A percentile compares a stretch with the other conserved stretches of the same genome.
These are phyloP conservation scores for Trametes sp. DNA, from an alignment of 1,284 basidiomycete genomes.

Conservation along the genomic window DNA sequence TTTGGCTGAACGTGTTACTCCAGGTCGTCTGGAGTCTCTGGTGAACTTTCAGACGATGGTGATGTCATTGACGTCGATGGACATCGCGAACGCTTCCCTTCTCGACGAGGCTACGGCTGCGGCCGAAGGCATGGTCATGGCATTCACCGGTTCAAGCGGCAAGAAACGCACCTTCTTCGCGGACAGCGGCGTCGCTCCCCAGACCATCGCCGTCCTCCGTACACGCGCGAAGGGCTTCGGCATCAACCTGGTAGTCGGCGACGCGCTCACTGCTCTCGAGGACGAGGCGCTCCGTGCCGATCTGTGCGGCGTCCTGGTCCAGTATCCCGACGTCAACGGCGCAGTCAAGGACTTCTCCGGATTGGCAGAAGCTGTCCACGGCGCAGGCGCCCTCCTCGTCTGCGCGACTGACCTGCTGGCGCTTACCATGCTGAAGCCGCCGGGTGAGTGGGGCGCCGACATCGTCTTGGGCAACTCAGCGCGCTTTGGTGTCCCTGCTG, in stretches of 20 bases:
- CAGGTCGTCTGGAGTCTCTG: constrained; percentile 93
- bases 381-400: constrained; percentile 80
- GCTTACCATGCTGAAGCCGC: constrained; percentile 92
- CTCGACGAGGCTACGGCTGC: constrained; percentile 94
- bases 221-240: constrained; percentile 92
- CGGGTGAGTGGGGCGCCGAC: constrained; percentile 99
- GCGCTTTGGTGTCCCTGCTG: constrained; percentile 92
- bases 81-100: constrained; percentile 94
- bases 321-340: constrained; percentile 94
- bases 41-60: constrained; percentile 99
- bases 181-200: constrained; percentile 83
- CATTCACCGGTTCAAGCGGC: constrained; percentile 68
- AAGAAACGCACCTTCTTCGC: constrained; percentile 89
- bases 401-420: constrained; percentile 94
- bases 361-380: constrained; percentile 78
- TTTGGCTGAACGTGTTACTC: constrained; percentile 21
- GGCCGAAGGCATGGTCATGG: constrained; percentile 92
- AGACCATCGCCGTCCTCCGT: constrained; percentile 86
- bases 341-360: constrained; percentile 79
- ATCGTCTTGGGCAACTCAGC: constrained; percentile 95
- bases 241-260: constrained; percentile 79
- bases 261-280: constrained; percentile 59
- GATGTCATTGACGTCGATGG: constrained; percentile 93
- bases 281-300: constrained; percentile 66
- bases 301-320: constrained; percentile 89